phyloP scores from a whole-genome alignment of 495 filamentous ascomycete species.

The Staphylotrichum longicolle region DNA sequence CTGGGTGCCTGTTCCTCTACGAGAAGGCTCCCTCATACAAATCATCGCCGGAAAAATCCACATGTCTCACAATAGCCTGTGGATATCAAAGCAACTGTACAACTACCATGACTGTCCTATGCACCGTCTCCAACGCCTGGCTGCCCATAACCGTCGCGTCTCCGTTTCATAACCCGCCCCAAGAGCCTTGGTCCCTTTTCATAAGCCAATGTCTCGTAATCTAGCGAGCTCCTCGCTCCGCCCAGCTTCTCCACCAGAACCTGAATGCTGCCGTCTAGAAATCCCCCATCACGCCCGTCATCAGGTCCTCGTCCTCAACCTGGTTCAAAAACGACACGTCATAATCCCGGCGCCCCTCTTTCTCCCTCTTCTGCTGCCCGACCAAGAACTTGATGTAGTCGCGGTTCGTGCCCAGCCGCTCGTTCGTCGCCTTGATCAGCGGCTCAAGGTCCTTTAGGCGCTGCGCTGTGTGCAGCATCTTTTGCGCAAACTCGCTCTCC shows the following conservation, averaged over 20 bases:
- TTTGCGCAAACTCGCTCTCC: constrained; percentile 47
- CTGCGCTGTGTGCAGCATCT: constrained; percentile 41
- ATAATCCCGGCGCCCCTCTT: constrained; percentile 11
- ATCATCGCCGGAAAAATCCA: too few species aligned
- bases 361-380: constrained; percentile 46
- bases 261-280: neutral
- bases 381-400: constrained; percentile 56
- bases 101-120: neutral
- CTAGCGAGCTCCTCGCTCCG: neutral
- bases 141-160: neutral
- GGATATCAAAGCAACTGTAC: too few species aligned
- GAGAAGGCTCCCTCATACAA: too few species aligned
- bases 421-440: constrained; percentile 49
- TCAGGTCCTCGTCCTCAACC: constrained; percentile 66
- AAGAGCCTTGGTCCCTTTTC: neutral
- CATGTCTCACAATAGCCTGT: too few species aligned
- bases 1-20: too few species aligned
- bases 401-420: constrained; percentile 55
- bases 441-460: constrained; percentile 46
- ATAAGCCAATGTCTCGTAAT: constrained; percentile 11
- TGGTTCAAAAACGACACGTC: constrained; percentile 33
- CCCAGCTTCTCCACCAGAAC: neutral
- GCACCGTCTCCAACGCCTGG: constrained; percentile 18
- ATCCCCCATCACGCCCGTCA: constrained; percentile 40
- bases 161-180: neutral